Conservation (phyloP, 345 rosid genomes). For the Linum lewisii region DNA sequence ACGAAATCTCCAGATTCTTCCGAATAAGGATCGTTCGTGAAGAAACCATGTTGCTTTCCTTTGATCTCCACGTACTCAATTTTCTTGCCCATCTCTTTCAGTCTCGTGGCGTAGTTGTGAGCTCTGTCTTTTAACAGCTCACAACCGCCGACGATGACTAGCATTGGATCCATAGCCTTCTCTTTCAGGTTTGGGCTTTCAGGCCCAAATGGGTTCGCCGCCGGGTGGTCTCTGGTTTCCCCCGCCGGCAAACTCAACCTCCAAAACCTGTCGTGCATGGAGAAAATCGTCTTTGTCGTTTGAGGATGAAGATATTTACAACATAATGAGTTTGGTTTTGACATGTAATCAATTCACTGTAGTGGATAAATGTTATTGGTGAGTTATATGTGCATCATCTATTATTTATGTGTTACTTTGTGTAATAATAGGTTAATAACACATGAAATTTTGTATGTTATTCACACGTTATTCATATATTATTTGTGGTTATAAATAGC, state of each 20-base stretch:
- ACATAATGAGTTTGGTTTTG: no score
- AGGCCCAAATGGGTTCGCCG: constrained; percentile 67
- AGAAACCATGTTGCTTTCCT: constrained; percentile 67
- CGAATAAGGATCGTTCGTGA: constrained; percentile 47
- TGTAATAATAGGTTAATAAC: no score
- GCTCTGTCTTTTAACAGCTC: constrained; percentile 68
- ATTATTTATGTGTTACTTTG: no score
- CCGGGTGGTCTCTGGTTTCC: constrained; percentile 61
- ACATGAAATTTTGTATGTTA: no score
- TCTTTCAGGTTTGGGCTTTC: constrained; percentile 5
- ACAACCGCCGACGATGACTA: constrained; percentile 51
- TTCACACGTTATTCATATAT: no score
- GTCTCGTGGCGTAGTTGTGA: constrained; percentile 48
- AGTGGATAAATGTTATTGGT: no score
- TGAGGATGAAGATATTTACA: no score
- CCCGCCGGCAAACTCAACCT: constrained; percentile 63
- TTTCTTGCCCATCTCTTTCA: constrained; percentile 46
- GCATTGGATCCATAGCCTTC: constrained; percentile 39
- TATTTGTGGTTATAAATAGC: no score
- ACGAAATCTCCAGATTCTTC: constrained; percentile 3
- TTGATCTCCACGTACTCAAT: constrained; percentile 47
- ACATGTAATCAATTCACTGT: no score
- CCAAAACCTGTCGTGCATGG: constrained; percentile 61
- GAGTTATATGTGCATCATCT: no score
- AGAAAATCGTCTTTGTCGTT: no score